These are phyloP conservation scores for Fusarium pseudoanthophilum DNA, from an alignment of 2,329 filamentous ascomycete genomes.

Conservation along the genomic window DNA sequence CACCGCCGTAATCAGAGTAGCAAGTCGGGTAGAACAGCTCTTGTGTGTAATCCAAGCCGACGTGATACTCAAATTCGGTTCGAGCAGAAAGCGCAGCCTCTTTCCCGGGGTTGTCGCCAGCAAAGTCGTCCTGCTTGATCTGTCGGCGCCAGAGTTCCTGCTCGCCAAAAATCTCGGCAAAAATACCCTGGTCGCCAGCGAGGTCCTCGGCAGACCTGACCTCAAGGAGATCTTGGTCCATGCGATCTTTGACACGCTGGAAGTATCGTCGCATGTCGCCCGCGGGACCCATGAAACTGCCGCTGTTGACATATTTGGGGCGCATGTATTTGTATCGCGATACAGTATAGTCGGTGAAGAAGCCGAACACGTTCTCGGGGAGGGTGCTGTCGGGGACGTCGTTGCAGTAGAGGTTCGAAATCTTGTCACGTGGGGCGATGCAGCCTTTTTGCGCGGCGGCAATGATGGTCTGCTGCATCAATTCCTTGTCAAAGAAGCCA, in stretches of 20 bases:
- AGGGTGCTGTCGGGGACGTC: constrained; percentile 40
- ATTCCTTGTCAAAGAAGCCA: constrained; percentile 27
- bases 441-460: constrained; percentile 42
- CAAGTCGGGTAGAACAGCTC: constrained; percentile 47
- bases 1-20: constrained; percentile 44
- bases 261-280: constrained; percentile 44
- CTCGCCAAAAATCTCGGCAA: constrained; percentile 48
- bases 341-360: constrained; percentile 35
- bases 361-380: constrained; percentile 36
- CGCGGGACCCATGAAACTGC: constrained; percentile 46
- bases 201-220: constrained; percentile 26
- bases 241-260: constrained; percentile 40
- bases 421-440: constrained; percentile 36
- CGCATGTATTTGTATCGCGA: constrained; percentile 37
- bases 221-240: constrained; percentile 37
- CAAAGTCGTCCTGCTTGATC: constrained; percentile 19
- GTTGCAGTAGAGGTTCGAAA: constrained; percentile 42
- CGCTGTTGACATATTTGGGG: constrained; percentile 47
- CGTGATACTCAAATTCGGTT: constrained; percentile 42
- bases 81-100: constrained; percentile 19
- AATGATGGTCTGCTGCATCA: constrained; percentile 42
- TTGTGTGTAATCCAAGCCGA: constrained; percentile 46
- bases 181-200: constrained; percentile 47
- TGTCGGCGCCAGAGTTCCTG: constrained; percentile 41
- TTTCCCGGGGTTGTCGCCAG: constrained; percentile 24